Base-by-base conservation (phyloP, 768 basidiomycete species). In the Daedaleopsis sinensis region DNA sequence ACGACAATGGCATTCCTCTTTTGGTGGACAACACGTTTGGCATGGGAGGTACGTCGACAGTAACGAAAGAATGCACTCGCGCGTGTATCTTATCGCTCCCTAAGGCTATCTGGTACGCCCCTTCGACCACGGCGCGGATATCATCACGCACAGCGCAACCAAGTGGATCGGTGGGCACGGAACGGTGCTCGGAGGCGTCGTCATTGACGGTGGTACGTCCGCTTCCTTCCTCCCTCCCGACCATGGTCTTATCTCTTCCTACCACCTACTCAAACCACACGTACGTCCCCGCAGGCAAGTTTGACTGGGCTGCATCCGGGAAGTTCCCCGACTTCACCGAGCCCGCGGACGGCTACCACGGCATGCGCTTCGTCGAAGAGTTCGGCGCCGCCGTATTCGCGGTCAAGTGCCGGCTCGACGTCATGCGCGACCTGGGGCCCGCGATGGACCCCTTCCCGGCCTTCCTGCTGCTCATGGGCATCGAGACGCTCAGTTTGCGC, bases 121-220 rank as follows among this genome's bases (percentile, higher is more conserved):
- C 1, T 84, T 93, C 61, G 80, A 86, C 24, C 80, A 84, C 67
- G 93, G 92, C n/a, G 91, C 93, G 0, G 90, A 94, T 66, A 90
- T 94, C 58, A 77, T 93, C 58, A 79, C 91, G 15, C 87, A 93
- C 70, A 89, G 86, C 53, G 89, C 89, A 0, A 92, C 92, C 1
- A 93, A 94, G 68, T 94, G 92, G 92, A 90, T 93, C 39, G 87
- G 89, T 16, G 88, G 89, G 0, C 90, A 91, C 63, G 91, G 92
- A 37, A 92, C 86, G 0, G 89, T 88, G 36, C 89, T 94, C 50
- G 90, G 81, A 10, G 92, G 91, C 44, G 84, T 91, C 21, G 77
- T 94, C 63, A 74, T 93, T 57, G 90, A 92, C 71, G 81, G 83
- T 7, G 91, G 90, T 83, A 69, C 37, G 70, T 73, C 39, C 18